Conservation (phyloP, 2,329 filamentous ascomycete genomes). For the Westerdykella aurantiaca region DNA sequence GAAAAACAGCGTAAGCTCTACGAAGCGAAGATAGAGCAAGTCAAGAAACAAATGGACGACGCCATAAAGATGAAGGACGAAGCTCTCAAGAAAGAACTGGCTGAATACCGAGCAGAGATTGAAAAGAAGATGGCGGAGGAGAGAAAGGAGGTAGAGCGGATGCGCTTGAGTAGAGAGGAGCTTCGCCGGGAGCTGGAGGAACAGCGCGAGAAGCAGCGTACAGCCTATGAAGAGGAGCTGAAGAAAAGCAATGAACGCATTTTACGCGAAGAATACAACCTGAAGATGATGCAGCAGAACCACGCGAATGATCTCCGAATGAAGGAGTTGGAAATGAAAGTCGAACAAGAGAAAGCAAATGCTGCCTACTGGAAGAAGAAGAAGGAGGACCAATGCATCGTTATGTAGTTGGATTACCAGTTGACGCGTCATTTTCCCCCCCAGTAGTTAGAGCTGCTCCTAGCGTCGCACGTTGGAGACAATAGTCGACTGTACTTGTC, state of each 20-base stretch:
- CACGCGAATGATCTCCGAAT: neutral
- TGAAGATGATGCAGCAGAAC: neutral
- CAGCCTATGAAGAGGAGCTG: no score
- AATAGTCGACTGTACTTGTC: no score
- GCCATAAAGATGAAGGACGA: constrained; percentile 2
- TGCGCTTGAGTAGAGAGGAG: neutral
- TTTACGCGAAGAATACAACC: neutral
- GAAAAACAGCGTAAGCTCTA: neutral
- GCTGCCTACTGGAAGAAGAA: no score
- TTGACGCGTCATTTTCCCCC: no score
- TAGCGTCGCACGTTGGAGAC: no score
- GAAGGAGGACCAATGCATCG: no score
- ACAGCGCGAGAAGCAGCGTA: neutral
- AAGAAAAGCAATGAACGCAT: neutral
- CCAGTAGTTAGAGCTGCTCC: no score
- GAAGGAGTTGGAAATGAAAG: neutral
- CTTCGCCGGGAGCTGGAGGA: neutral
- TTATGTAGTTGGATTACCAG: no score
- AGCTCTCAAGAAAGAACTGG: constrained; percentile 2
- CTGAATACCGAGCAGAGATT: constrained; percentile 2
- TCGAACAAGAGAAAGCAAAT: no score
- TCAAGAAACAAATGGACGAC: constrained; percentile 2
- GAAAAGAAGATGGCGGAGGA: neutral
- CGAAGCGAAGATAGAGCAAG: neutral
- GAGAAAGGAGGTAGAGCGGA: neutral